phyloP scores from a whole-genome alignment of 2,329 filamentous ascomycete species.

The Colletotrichum lindemuthianum region DNA sequence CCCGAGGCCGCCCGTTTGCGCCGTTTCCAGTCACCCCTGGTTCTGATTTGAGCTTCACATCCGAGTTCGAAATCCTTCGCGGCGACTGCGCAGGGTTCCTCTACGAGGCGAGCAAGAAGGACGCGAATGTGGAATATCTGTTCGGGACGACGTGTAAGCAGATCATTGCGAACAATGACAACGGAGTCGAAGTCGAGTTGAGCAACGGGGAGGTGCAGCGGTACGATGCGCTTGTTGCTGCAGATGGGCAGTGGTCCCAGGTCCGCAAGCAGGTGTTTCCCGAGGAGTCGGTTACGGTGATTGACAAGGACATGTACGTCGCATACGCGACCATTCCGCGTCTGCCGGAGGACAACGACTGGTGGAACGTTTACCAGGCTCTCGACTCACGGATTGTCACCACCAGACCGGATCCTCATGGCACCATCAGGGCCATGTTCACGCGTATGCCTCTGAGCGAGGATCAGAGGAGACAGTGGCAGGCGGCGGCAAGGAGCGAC shows the following conservation, averaged over 20 bases:
- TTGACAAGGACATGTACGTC: conserved; percentile 40
- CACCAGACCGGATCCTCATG: conserved; percentile 24
- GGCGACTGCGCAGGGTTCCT: conserved; percentile 63
- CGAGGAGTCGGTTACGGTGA: conserved; percentile 35
- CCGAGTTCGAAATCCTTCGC: conserved; percentile 69
- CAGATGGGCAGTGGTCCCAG: conserved; percentile 63
- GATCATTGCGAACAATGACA: conserved; percentile 38
- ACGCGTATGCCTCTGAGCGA: conserved; percentile 8
- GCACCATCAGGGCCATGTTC: conserved; percentile 29
- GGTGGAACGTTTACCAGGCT: conserved; percentile 26
- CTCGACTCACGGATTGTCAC: conserved; percentile 19
- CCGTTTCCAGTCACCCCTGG: conserved; percentile 51
- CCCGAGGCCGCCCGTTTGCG: conserved; percentile 48
- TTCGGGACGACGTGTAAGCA: conserved; percentile 38
- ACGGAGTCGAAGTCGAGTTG: conserved; percentile 51
- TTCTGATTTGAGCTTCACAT: conserved; percentile 55
- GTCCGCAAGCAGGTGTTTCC: conserved; percentile 54
- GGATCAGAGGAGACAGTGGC: background rate
- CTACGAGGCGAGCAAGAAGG: conserved; percentile 46
- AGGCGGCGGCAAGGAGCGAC: conserved; percentile 9
- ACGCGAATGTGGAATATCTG: conserved; percentile 41
- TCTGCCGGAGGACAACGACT: conserved; percentile 33
- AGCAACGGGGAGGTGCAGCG: conserved; percentile 51
- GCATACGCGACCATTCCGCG: conserved; percentile 48
- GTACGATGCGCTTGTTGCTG: conserved; percentile 64